Evolutionary conservation across 192 early-diverging fungal species (phyloP), one percentile per base, ranked within the genome.

Genomic region (Coemansia sp.): DNA sequence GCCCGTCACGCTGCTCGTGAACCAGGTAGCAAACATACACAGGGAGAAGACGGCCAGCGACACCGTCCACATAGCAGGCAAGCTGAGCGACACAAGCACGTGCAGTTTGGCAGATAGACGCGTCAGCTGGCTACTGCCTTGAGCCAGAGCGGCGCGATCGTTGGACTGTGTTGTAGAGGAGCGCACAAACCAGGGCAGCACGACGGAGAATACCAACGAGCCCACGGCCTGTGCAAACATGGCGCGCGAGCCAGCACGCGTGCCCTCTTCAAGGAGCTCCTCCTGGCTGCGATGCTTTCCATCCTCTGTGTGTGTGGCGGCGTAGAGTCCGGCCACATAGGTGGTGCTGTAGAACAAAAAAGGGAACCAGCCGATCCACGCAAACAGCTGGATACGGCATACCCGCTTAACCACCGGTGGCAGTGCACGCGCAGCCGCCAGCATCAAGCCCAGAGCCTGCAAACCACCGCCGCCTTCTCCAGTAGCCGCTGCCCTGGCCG

Each of bases 301-400:
- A 42, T 41, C 28, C 34, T n/a, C 6, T 17, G 29, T 29, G 35
- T 58, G 46, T 13, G 36, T 45, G n/a, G 77, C 53, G 8, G 61
- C 54, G 24, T 64, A 55, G 45, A 68, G 50, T 17, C 64, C 55
- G 20, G 74, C 77, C 9, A 78, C 64, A 42, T 73, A 77, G 6
- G 77, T 77, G 4, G 70, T 72, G 55, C 86, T 82, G 69, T 95
- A 98, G 56, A 96, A 96, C 7, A 98, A 73, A 60, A 96, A 94
- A 5, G 94, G 92, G 53, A 98, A 98, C 90, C 93, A 93, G 9
- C 89, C 93, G 64, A 95, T 84, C 94, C 94, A 98, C 22, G 88
- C 83, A 78, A 93, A 93, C 48, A 98, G 88, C 60, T 98, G 94
- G 10, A 91, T 81, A 47, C 87, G 87, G 61, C 89, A 94, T 15